Base-by-base conservation (phyloP, 305 asterid genomes). In the Fraxinus latifolia region DNA sequence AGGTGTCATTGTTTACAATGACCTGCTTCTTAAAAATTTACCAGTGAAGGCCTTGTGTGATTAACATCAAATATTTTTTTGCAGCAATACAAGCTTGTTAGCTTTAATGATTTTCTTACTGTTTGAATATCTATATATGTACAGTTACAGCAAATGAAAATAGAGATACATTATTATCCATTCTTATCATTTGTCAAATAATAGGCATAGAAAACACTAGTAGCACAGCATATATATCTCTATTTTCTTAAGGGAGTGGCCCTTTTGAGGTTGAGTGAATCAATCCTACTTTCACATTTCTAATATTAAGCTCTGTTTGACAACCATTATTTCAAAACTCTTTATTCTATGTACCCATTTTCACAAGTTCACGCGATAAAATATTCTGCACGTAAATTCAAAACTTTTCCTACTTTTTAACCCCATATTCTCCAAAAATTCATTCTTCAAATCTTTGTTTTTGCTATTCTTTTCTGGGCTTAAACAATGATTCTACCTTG, bases 91-190 rank as follows among this genome's bases (percentile, higher is more conserved):
- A 81, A 81, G 53, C 23, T 50, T 74, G 60, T 50, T 29, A 67
- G 77, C 17, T 77, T 77, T 36, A 77, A 65, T 73, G 79, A 33
- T 80, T 60, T 39, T 81, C 17, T 76, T 68, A 71, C 25, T 74
- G 32, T 77, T 81, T 71, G 14, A 36, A 21, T 60, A 33, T 47
- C 74, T 80, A 31, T 29, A 44, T 73, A 74, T 34, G 21, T 14
- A 42, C 76, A 58, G 33, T 34, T 65, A 19, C 62, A 70, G 42
- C 27, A 42, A 31, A 80, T 65, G 73, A 73, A 39, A 60, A 58
- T 76, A 42, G 27, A 37, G 77, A 78, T 55, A 62, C 8, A 19
- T 1, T 17, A 79, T 71, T 34, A 23, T 76, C 7, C 73, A 0
- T 36, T 23, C 33, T 23, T 25, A 8, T 62, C 50, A 60, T 74